Percentiles rank a stretch among this genome's conserved stretches.
These are phyloP conservation scores for Glycine soja DNA, from an alignment of 306 rosid genomes.

Conservation along the genomic window DNA sequence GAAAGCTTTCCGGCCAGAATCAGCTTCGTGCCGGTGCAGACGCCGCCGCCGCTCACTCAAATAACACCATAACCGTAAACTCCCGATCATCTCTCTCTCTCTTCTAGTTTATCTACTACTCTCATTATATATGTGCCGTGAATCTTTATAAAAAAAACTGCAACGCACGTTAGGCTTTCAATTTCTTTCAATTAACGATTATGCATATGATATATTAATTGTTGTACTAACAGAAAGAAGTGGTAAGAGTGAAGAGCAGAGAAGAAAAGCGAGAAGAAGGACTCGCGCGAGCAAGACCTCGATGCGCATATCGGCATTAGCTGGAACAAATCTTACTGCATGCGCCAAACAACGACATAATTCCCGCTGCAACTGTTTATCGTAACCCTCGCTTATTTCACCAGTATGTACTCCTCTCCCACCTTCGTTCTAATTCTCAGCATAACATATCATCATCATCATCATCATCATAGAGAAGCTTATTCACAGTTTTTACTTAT, in stretches of 20 bases:
- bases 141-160: too few relatives aligned
- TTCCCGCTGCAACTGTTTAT: constrained; percentile 47
- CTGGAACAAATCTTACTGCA: constrained; percentile 31
- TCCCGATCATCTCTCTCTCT: not conserved
- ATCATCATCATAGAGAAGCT: not conserved
- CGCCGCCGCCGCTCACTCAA: constrained; percentile 35
- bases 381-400: constrained; percentile 52
- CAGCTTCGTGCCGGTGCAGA: constrained; percentile 18
- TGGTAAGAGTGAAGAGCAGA: constrained; percentile 17
- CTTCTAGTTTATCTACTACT: too few relatives aligned
- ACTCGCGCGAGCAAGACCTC: constrained; percentile 53
- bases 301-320: constrained; percentile 35
- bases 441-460: not conserved
- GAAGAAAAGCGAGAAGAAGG: too few relatives aligned
- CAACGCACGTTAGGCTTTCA: too few relatives aligned
- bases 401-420: constrained; percentile 43
- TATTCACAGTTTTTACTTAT: not conserved
- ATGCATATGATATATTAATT: too few relatives aligned
- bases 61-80: constrained; percentile 32
- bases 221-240: constrained; percentile 38
- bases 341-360: constrained; percentile 6
- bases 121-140: too few relatives aligned
- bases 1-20: constrained; percentile 3
- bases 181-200: too few relatives aligned
- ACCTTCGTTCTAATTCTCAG: not conserved